Evolutionary conservation across 495 filamentous ascomycete species (phyloP), one percentile per base, ranked within the genome.

Genomic region (Lasiosphaeria miniovina): DNA sequence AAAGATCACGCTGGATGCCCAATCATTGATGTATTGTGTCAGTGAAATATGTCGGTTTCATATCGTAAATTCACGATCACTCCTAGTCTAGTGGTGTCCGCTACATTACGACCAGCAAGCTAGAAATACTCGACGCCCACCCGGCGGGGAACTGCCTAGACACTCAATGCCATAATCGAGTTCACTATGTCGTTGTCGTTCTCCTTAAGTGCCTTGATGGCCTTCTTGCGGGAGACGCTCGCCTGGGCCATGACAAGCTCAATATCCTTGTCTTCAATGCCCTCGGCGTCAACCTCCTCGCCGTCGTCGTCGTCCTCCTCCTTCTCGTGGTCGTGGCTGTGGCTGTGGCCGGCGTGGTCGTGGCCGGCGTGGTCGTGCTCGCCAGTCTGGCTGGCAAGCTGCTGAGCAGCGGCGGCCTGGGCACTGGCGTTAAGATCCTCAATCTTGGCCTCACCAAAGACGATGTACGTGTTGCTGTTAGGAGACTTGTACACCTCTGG

Each of bases 141-240:
- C 24, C 24, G 24, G 2, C 0, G 24, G 24, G 24, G 24, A 24
- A 24, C 24, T 24, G 10, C 65, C 82, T 85, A 98, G 89, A 96
- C 89, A 81, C 92, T 96, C 76, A 98, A 82, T 65, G 93, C 91
- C 94, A 98, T 98, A 80, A 98, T 98, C 59, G 93, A 96, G 85
- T 98, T 98, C 78, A 99, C 95, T 80, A 99, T 98, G 76, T 99
- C 95, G 69, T 97, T 96, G 78, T 97, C 91, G 75, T 99, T 97
- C 83, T 97, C 91, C 82, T 94, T 93, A 61, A 99, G 82, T 35
- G 95, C 95, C 79, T 96, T 98, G 81, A 98, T 87, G 57, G 94
- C 94, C 85, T 98, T 98, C 83, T 95, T 97, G 71, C 94, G 82
- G 61, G 90, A 94, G 57, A 99, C 94, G 69, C 81, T 94, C 60